Evolutionary conservation across 768 basidiomycete genomes (phyloP).

Genomic region (Pulveroboletus ravenelii): DNA sequence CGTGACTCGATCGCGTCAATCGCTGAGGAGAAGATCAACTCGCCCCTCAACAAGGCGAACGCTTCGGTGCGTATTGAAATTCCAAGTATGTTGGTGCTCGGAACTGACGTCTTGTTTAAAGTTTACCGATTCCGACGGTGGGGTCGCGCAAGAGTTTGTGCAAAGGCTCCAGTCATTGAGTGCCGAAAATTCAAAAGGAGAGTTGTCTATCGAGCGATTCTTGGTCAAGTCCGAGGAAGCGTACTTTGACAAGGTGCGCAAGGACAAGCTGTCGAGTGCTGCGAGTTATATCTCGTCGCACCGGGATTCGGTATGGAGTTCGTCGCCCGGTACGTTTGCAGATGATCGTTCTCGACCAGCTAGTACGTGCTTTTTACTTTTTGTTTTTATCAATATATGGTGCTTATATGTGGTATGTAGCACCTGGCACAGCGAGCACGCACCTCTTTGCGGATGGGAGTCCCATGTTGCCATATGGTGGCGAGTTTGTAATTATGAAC

Average conservation of each 20-base stretch:
- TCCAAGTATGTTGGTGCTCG: not conserved
- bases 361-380: conserved; percentile 45
- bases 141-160: conserved; percentile 85
- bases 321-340: conserved; percentile 44
- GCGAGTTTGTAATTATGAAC: conserved; percentile 76
- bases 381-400: conserved; percentile 9
- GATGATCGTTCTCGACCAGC: conserved; percentile 64
- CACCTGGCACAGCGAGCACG: conserved; percentile 44
- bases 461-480: conserved; percentile 44
- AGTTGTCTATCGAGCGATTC: conserved; percentile 89
- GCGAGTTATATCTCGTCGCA: conserved; percentile 74
- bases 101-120: conserved; percentile 25
- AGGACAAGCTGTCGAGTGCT: conserved; percentile 81
- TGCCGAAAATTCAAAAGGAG: conserved; percentile 85
- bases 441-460: conserved; percentile 44
- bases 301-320: conserved; percentile 77
- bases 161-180: conserved; percentile 74
- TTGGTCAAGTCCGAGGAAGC: conserved; percentile 87
- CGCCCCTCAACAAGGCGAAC: conserved; percentile 91
- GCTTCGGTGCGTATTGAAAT: conserved; percentile 54
- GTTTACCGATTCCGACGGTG: conserved; percentile 94
- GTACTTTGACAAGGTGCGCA: conserved; percentile 87
- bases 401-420: conserved; percentile 16
- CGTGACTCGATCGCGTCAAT: conserved; percentile 92
- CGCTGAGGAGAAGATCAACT: conserved; percentile 85